Evolutionary conservation across 192 early-diverging fungal species (phyloP).

Genomic region (Umbelopsis ramanniana): DNA sequence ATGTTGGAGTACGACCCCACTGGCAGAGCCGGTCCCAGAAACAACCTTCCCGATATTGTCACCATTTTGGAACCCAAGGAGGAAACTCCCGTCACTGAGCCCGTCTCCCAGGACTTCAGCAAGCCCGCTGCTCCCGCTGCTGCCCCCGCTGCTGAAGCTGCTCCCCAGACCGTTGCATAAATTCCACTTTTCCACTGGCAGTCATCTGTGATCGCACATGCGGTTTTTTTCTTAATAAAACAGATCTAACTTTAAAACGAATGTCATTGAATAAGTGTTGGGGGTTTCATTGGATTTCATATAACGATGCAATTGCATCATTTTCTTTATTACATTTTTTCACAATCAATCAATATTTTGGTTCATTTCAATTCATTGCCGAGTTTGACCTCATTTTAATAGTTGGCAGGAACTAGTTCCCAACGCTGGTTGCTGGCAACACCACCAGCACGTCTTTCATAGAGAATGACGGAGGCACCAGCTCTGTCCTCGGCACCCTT

Average conservation of each 20-base stretch:
- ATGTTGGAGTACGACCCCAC: slow-evolving; percentile 95
- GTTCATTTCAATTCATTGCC: neutral
- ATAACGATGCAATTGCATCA: neutral
- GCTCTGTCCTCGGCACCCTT: slow-evolving; percentile 25
- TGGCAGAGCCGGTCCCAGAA: slow-evolving; percentile 94
- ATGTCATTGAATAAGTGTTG: neutral
- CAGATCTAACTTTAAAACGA: neutral
- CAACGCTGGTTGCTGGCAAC: slow-evolving; percentile 31
- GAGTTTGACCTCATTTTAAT: neutral
- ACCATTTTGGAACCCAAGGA: slow-evolving; percentile 95
- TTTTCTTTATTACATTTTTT: neutral
- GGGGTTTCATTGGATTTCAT: neutral
- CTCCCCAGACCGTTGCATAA: slow-evolving; percentile 28
- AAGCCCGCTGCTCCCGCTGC: slow-evolving; percentile 36
- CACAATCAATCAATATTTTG: neutral
- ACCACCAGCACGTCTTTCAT: slow-evolving; percentile 29
- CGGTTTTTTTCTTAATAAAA: slow-evolving; percentile 16
- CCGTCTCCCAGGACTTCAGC: slow-evolving; percentile 65
- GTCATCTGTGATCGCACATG: slow-evolving; percentile 13
- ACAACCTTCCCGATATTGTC: slow-evolving; percentile 93
- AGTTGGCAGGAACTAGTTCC: slow-evolving; percentile 26
- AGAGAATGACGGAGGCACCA: slow-evolving; percentile 29
- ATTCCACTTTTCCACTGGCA: slow-evolving; percentile 13
- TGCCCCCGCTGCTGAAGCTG: slow-evolving; percentile 29
- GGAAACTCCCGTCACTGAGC: slow-evolving; percentile 71